A percentile compares a stretch with the other conserved stretches of the same genome.
Evolutionary conservation across 352 stramenopile species (phyloP).

Genomic region (Phytopythium montanum): DNA sequence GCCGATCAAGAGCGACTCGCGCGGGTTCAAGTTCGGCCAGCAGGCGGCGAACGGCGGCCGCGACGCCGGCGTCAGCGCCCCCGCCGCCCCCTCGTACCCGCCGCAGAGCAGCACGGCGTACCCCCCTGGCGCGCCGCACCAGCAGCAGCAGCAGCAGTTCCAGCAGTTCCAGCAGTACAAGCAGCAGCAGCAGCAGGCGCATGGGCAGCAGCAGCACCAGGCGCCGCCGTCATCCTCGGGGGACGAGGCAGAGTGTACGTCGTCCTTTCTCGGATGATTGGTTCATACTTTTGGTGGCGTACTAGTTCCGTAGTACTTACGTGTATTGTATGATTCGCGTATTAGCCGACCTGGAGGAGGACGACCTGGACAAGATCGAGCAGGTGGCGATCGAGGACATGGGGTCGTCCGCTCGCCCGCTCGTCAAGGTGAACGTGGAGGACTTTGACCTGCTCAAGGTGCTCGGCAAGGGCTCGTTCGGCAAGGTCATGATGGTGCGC

Average conservation of each 20-base stretch:
- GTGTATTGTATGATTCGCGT: too few species aligned
- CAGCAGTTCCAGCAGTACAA: conserved; percentile 15
- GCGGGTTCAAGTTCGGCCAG: conserved; percentile 74
- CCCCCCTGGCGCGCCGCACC: conserved; percentile 23
- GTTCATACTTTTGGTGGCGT: background rate
- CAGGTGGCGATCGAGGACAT: conserved; percentile 84
- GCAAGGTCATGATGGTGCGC: conserved; percentile 95
- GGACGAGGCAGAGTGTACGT: conserved; percentile 67
- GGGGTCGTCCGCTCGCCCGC: conserved; percentile 47
- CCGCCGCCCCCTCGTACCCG: conserved; percentile 57
- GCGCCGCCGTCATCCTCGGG: conserved; percentile 19
- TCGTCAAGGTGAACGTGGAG: conserved; percentile 87
- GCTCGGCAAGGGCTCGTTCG: conserved; percentile 94
- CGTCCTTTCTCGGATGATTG: background rate
- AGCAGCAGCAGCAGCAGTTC: conserved; percentile 10
- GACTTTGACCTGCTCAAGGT: conserved; percentile 94
- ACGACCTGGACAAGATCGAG: conserved; percentile 77
- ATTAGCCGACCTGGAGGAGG: conserved; percentile 77
- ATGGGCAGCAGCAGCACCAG: conserved; percentile 19
- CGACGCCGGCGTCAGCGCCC: conserved; percentile 68
- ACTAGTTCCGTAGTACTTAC: conserved; percentile 6
- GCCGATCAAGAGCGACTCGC: conserved; percentile 83
- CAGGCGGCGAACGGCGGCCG: conserved; percentile 36
- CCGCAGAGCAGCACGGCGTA: conserved; percentile 17
- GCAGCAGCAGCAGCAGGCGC: conserved; percentile 20